Base-by-base conservation (phyloP, 331 rosid species). In the Acacia pycnantha region DNA sequence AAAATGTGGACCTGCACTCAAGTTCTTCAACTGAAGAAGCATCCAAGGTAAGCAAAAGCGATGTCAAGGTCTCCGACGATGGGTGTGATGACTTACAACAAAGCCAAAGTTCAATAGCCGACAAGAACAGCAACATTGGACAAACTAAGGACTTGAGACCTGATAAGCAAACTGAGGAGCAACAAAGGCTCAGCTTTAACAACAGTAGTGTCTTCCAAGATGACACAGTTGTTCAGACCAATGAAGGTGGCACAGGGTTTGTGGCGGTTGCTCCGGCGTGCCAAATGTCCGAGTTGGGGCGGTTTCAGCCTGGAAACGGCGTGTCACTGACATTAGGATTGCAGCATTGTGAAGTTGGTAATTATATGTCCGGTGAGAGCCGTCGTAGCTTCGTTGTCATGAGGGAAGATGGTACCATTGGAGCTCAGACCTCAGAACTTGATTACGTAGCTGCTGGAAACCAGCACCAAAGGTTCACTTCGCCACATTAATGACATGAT, bases 311-410 rank as follows among this genome's bases (percentile, higher is more conserved):
- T 6, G 89, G 90, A 75, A 85, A 80, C 11, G 92, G 90, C 46
- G 94, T 93, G 46, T 91, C 94, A 19, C 94, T 93, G 37, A 93
- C 97, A 9, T 75, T 91, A 76, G 97, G 97, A 10, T 85, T 93
- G 84, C 97, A 90, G 83, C 96, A 93, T 83, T 86, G 94, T 79
- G 97, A 93, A 69, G 90, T 84, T 24, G 87, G 89, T 71, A 83
- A 85, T 71, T 70, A 85, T 64, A 88, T 92, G 83, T 77, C 90
- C 14, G 70, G 83, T 37, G 89, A 84, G 61, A 65, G 76, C 12
- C 92, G 85, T 43, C 92, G 83, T 59, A 73, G 85, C 58, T 87
- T 91, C 78, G 86, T 88, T 70, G 62, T 89, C 50, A 81, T 89
- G 94, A 84, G 92, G 84, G 96, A 83, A 54, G 90, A 87, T 37